Evolutionary conservation across 2,329 filamentous ascomycete species (phyloP).

Genomic region (Ascomycota sp.): DNA sequence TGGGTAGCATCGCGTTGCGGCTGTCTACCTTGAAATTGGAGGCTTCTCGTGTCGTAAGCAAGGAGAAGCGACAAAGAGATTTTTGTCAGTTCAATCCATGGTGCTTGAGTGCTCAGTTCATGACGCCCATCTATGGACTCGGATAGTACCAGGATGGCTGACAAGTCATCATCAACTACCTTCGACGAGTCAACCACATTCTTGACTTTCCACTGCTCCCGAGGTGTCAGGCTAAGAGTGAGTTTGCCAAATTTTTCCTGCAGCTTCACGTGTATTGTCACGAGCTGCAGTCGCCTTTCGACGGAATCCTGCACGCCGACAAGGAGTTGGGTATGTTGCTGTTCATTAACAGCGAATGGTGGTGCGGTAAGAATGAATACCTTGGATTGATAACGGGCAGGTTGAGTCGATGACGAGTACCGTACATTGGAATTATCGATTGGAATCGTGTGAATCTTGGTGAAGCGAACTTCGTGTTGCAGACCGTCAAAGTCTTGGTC

Average conservation of each 20-base stretch:
- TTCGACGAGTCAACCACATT: constrained; percentile 54
- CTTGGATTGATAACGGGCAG: constrained; percentile 30
- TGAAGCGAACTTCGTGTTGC: constrained; percentile 48
- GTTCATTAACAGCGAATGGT: constrained; percentile 28
- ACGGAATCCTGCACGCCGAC: constrained; percentile 49
- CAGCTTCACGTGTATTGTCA: constrained; percentile 36
- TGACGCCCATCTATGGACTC: constrained; percentile 39
- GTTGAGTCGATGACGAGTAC: constrained; percentile 31
- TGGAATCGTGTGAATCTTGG: constrained; percentile 45
- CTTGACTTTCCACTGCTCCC: constrained; percentile 34
- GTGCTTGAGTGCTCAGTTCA: constrained; percentile 50
- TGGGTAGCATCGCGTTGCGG: constrained; percentile 28
- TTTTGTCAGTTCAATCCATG: constrained; percentile 49
- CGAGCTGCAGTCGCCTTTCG: constrained; percentile 43
- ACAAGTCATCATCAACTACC: constrained; percentile 40
- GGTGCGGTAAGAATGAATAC: constrained; percentile 47
- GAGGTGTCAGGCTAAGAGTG: constrained; percentile 11
- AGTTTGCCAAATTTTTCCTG: constrained; percentile 11
- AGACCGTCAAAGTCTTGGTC: constrained; percentile 51
- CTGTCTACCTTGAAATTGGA: constrained; percentile 31
- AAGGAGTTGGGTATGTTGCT: constrained; percentile 30
- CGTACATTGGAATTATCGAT: constrained; percentile 37
- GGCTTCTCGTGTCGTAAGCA: constrained; percentile 33
- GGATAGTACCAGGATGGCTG: constrained; percentile 47
- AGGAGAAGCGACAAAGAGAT: constrained; percentile 39